These are phyloP conservation scores for Torulaspora gathmanii DNA, from an alignment of 805 yeast species.

Conservation along the genomic window DNA sequence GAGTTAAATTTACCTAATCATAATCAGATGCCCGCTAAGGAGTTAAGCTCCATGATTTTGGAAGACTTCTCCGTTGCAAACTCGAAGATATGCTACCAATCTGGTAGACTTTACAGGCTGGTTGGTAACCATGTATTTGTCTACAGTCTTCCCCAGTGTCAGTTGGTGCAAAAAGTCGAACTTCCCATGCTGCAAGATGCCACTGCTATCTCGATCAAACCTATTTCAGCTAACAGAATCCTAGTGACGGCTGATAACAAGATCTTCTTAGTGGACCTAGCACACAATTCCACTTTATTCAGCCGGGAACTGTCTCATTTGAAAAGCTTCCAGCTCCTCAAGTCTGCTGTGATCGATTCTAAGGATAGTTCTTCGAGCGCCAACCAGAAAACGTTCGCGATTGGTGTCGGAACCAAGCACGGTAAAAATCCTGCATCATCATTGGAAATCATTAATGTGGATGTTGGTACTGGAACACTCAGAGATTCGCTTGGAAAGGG, in stretches of 20 bases:
- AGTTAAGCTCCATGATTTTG: conserved; percentile 26
- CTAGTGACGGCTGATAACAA: conserved; percentile 29
- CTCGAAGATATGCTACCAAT: conserved; percentile 27
- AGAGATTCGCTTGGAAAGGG: conserved; percentile 69
- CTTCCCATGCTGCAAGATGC: conserved; percentile 27
- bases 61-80: conserved; percentile 20
- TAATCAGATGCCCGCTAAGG: conserved; percentile 17
- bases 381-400: conserved; percentile 27
- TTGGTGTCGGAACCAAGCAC: conserved; percentile 32
- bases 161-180: conserved; percentile 16
- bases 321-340: conserved; percentile 28
- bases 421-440: conserved; percentile 28
- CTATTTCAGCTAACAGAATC: conserved; percentile 31
- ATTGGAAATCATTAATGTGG: conserved; percentile 38
- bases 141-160: conserved; percentile 29
- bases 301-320: conserved; percentile 27
- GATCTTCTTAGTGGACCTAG: conserved; percentile 29
- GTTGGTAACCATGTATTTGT: conserved; percentile 15
- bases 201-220: conserved; percentile 23
- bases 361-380: conserved; percentile 1
- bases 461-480: conserved; percentile 63
- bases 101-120: conserved; percentile 28
- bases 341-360: conserved; percentile 22
- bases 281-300: conserved; percentile 26
- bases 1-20: conserved; percentile 14